Evolutionary conservation across 306 rosid species (phyloP).

Genomic region (Luffa aegyptiaca): DNA sequence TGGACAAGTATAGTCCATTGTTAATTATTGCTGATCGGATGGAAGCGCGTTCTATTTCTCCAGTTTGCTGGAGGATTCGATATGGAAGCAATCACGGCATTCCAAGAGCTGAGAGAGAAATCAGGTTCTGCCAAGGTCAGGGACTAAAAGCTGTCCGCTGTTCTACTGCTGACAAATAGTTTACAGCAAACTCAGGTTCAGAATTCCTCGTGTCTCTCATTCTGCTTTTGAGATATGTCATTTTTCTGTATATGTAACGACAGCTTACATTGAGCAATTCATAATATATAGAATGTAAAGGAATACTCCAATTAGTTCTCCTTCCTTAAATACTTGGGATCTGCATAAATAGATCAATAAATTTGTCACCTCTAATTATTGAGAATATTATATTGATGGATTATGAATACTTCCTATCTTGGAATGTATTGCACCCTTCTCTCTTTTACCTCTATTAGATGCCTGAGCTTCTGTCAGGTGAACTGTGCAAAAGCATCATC

Average conservation of each 20-base stretch:
- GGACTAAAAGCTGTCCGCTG: slow-evolving; percentile 51
- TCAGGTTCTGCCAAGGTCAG: slow-evolving; percentile 66
- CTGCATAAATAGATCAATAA: not conserved
- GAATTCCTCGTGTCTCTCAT: slow-evolving; percentile 12
- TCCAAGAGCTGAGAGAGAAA: slow-evolving; percentile 78
- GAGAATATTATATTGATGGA: not conserved
- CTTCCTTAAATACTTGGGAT: not conserved
- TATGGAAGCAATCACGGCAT: slow-evolving; percentile 80
- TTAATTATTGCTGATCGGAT: not conserved
- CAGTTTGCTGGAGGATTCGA: slow-evolving; percentile 91
- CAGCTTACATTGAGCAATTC: not conserved
- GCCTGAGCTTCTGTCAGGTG: not conserved
- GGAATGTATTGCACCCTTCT: not conserved
- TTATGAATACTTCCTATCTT: not conserved
- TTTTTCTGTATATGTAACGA: not conserved
- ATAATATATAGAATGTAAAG: not conserved
- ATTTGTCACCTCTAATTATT: not conserved
- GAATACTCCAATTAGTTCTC: not conserved
- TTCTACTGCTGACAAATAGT: slow-evolving; percentile 40
- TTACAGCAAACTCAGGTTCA: slow-evolving; percentile 84
- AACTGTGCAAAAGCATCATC: not conserved
- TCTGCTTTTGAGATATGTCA: not conserved
- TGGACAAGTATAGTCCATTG: not conserved
- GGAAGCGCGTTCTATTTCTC: not conserved
- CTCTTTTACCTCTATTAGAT: not conserved